Conservation (phyloP, 1,284 basidiomycete species). For the Irpex sp. region DNA sequence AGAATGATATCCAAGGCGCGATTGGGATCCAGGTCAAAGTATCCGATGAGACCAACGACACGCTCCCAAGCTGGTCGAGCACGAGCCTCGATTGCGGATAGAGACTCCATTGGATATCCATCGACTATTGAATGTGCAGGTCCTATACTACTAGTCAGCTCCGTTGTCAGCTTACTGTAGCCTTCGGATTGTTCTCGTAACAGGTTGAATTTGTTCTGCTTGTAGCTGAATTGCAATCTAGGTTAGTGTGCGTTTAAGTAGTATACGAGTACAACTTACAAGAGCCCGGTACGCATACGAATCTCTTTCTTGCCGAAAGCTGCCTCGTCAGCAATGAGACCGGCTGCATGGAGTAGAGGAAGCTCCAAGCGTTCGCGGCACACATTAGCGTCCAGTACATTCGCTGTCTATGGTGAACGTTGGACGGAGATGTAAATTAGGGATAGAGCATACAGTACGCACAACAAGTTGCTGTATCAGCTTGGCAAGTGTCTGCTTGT, state of each 20-base stretch:
- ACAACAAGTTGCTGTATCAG: conserved; percentile 67
- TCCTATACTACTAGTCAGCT: conserved; percentile 78
- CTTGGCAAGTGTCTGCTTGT: conserved; percentile 56
- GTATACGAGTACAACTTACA: conserved; percentile 47
- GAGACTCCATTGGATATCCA: conserved; percentile 58
- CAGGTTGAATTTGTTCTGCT: conserved; percentile 98
- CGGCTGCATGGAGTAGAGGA: conserved; percentile 52
- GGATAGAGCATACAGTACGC: conserved; percentile 25
- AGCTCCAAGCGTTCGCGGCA: conserved; percentile 75
- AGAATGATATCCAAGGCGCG: conserved; percentile 92
- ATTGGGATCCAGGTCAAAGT: conserved; percentile 95
- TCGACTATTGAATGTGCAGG: conserved; percentile 63
- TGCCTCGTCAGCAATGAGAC: conserved; percentile 60
- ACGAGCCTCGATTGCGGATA: conserved; percentile 54
- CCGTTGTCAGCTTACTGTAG: conserved; percentile 88
- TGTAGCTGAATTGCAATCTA: conserved; percentile 61
- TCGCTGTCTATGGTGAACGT: conserved; percentile 39
- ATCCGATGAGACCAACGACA: conserved; percentile 87
- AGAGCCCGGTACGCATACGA: conserved; percentile 70
- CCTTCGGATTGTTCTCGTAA: conserved; percentile 97
- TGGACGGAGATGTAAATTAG: background rate
- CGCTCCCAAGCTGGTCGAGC: conserved; percentile 82
- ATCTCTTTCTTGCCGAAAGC: conserved; percentile 74
- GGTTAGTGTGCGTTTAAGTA: background rate
- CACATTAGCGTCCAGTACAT: conserved; percentile 52